Percentiles rank a stretch among this genome's conserved stretches.
phyloP scores from a whole-genome alignment of 139 green algal species.

The Spirogloea muscicola region DNA sequence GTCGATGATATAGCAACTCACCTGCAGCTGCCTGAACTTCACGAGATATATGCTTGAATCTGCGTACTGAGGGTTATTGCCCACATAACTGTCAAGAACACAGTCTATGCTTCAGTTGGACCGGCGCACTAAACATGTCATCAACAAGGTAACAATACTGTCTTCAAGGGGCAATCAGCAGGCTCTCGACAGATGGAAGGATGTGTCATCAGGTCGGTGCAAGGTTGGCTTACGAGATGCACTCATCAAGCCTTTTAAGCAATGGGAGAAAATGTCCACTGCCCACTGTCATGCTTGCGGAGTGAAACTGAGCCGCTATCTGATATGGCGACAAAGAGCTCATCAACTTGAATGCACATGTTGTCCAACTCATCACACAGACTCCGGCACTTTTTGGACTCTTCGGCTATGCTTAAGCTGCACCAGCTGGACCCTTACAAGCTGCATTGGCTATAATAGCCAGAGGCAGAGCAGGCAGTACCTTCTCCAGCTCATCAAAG shows the following conservation, averaged over 20 bases:
- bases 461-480: too few species aligned
- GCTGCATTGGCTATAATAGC: too few species aligned
- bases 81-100: slow-evolving; percentile 54
- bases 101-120: too few species aligned
- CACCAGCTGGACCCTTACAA: too few species aligned
- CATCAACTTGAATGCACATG: not conserved
- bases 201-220: too few species aligned
- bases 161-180: too few species aligned
- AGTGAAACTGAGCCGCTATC: slow-evolving; percentile 55
- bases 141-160: too few species aligned
- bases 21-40: slow-evolving; percentile 88
- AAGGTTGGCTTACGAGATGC: slow-evolving; percentile 61
- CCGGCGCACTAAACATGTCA: too few species aligned
- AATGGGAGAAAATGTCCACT: slow-evolving; percentile 68
- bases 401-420: too few species aligned
- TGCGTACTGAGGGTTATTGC: slow-evolving; percentile 78
- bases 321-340: slow-evolving; percentile 49
- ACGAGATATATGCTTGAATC: slow-evolving; percentile 74
- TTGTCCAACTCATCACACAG: not conserved
- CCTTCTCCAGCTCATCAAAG: slow-evolving; percentile 92
- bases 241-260: slow-evolving; percentile 83
- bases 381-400: not conserved
- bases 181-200: too few species aligned
- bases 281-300: slow-evolving; percentile 46
- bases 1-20: too few species aligned